Evolutionary conservation across 2,329 filamentous ascomycete genomes (phyloP), one percentile per base, ranked within the genome.

Genomic region (Colletotrichum caudatum): DNA sequence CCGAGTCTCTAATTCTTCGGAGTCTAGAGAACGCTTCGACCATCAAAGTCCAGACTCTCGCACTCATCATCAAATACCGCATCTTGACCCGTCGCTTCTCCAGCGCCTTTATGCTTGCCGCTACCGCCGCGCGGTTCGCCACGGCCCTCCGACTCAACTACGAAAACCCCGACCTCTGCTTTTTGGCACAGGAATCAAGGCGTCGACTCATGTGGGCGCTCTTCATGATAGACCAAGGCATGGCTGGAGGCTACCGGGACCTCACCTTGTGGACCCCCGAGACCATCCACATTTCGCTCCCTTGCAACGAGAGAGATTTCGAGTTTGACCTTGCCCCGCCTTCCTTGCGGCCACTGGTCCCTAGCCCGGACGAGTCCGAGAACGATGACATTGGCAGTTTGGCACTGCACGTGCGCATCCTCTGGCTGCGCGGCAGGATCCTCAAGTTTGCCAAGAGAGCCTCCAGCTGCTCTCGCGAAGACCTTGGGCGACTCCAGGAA

Each of bases 261-360:
- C 84, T 85, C 51, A 84, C 83, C 11, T 76, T 86, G 14, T 85
- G 85, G 78, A 79, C 82, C 5, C 79, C 81, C 5, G 82, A 84
- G 59, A 77, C 78, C 12, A 81, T 87, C 73, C 82, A 82, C 66
- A 80, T 86, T 57, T 82, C 85, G 70, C 80, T 86, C 14, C 85
- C 85, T 0, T 86, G 84, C 75, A 85, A 86, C 74, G 84, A 87
- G 76, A 60, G 70, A 62, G 67, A 72, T 61, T 72, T 72, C 18
- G 88, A 90, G 76, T 89, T 88, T 73, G 87, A 89, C 76, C 82
- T 89, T 1, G 85, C 87, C 6, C 87, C 89, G 75, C 80, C 82
- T 5, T 87, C 87, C 9, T 86, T 89, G 71, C 60, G 66, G 3
- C 82, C 82, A 60, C 82, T 88, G n/a, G 80, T 85, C 20, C 83